Base-by-base conservation (phyloP, 75 land plant species). In the Adiantum capillusveneris region DNA sequence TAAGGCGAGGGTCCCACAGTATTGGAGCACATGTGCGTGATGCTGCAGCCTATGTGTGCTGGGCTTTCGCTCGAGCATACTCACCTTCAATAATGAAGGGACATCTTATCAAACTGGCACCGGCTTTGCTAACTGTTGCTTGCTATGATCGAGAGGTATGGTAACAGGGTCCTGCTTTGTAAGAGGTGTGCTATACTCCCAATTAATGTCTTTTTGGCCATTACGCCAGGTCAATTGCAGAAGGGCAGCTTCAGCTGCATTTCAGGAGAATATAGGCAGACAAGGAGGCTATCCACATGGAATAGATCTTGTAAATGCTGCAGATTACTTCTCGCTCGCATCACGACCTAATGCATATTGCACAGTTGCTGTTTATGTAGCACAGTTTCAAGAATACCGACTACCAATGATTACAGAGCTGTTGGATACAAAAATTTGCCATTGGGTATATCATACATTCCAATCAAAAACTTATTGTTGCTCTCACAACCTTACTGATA, bases 41-140 rank as follows among this genome's bases (percentile, higher is more conserved):
- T 84, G 99, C 99, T 64, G 99, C 99, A 55, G 96, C 99, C 25
- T 95, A 90, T 76, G 99, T 95, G 18, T 95, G 96, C 51, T 95
- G 99, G 99, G 99, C 99, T 24, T 95, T 95, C 80, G 99, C 92
- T 22, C 84, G 99, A 59, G 97, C 99, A 34, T 95, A 95, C 63
- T 75, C 74, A 58, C 72, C 81, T 26, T 17, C 74, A 25, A 76
- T 90, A 30, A 90, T 95, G 99, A 86, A 64, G 51, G 71, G 21
- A 28, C 63, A 84, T 53, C 58, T 95, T 29, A 71, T 80, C 57
- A 72, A 84, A 50, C 76, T 95, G 62, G 91, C 88, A 37, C 99
- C 96, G 29, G 88, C 84, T 46, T 80, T 95, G 29, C 67, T 95
- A 44, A 75, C 86, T 30, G 73, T 87, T 45, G 92, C 99, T 52